These are phyloP conservation scores for Daedaleopsis nitida DNA, from an alignment of 768 basidiomycete species.

Conservation along the genomic window DNA sequence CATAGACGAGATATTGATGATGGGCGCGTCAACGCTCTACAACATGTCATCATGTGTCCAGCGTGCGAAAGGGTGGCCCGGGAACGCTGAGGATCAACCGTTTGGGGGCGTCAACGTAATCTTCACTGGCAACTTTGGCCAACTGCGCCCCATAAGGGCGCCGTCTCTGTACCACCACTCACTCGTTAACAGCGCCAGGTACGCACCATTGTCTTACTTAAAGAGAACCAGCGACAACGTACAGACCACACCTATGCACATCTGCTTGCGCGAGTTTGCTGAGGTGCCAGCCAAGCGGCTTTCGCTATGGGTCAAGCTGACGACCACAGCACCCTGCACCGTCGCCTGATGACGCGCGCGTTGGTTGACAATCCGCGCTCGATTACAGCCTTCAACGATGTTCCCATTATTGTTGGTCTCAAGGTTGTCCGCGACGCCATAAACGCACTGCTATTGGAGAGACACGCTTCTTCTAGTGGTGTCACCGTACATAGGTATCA, in stretches of 20 bases:
- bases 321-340: not conserved
- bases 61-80: constrained; percentile 21
- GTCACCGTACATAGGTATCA: not conserved
- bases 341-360: not conserved
- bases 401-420: not conserved
- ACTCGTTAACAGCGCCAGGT: not conserved
- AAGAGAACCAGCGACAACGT: not conserved
- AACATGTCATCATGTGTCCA: constrained; percentile 24
- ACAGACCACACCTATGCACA: too few species aligned
- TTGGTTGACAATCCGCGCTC: not conserved
- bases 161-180: constrained; percentile 20
- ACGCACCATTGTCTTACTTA: not conserved
- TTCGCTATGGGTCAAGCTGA: too few species aligned
- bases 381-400: not conserved
- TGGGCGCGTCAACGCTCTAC: constrained; percentile 24
- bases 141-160: constrained; percentile 27
- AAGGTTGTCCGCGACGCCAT: not conserved
- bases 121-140: constrained; percentile 34
- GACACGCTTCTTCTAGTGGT: too few species aligned
- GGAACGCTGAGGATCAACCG: not conserved
- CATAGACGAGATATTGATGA: constrained; percentile 28
- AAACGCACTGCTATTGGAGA: not conserved
- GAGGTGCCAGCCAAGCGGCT: too few species aligned
- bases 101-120: constrained; percentile 38
- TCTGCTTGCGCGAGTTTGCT: too few species aligned